These are phyloP conservation scores for Debaryomyces coudertii DNA, from an alignment of 1,139 yeast species.

Conservation along the genomic window DNA sequence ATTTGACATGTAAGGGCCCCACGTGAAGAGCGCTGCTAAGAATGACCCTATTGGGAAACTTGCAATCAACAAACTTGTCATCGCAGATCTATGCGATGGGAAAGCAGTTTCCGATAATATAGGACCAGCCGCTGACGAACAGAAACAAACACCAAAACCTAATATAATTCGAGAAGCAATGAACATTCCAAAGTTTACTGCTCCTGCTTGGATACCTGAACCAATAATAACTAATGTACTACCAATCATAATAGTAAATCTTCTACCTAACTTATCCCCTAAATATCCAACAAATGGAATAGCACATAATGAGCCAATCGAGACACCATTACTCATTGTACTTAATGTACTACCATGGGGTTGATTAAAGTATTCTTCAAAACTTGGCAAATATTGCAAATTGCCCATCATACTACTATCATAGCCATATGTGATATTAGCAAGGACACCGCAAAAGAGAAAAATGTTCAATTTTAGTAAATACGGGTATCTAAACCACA, in stretches of 20 bases:
- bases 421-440: conserved; percentile 47
- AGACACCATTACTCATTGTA: background rate
- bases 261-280: background rate
- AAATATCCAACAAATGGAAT: background rate
- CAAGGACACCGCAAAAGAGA: conserved; percentile 10
- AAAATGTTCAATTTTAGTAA: conserved; percentile 35
- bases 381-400: conserved; percentile 40
- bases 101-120: conserved; percentile 30
- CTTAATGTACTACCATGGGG: background rate
- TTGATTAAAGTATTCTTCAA: background rate
- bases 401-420: conserved; percentile 58
- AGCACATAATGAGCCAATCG: background rate
- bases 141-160: conserved; percentile 36
- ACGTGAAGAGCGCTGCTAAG: conserved; percentile 19
- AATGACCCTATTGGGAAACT: conserved; percentile 23
- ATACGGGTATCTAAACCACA: conserved; percentile 32
- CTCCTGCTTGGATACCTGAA: conserved; percentile 41
- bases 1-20: conserved; percentile 15
- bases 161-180: conserved; percentile 42
- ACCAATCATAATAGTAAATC: background rate
- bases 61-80: conserved; percentile 18
- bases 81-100: conserved; percentile 21
- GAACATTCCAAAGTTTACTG: conserved; percentile 36
- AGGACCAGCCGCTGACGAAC: conserved; percentile 35
- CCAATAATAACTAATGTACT: conserved; percentile 30